A percentile compares a stretch with the other conserved stretches of the same genome.
Conservation (phyloP, 768 basidiomycete species). For the Porpolomopsis calyptriformis region DNA sequence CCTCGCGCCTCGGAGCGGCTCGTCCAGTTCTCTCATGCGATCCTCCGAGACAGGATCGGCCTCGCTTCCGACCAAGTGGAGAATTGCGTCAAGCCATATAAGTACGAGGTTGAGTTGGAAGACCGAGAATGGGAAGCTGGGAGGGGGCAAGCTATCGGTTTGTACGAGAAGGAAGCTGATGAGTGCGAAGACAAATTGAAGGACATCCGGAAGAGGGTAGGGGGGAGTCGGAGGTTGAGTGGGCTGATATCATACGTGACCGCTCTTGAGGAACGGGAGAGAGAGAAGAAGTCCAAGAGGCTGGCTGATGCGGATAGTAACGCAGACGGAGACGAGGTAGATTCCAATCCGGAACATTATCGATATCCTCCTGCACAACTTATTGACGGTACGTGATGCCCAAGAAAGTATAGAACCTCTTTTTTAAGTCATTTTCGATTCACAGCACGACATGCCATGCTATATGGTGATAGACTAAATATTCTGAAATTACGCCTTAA, state of each 20-base stretch:
- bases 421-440: constrained; percentile 9
- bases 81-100: constrained; percentile 99
- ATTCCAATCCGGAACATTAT: constrained; percentile 58
- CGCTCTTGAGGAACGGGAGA: constrained; percentile 67
- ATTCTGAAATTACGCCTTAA: constrained; percentile 80
- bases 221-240: constrained; percentile 71
- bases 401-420: not conserved
- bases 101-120: constrained; percentile 96
- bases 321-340: constrained; percentile 24
- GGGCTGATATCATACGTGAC: constrained; percentile 74
- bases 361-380: constrained; percentile 87
- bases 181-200: constrained; percentile 82
- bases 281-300: constrained; percentile 46
- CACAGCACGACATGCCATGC: constrained; percentile 82
- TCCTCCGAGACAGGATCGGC: constrained; percentile 86
- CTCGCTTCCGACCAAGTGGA: constrained; percentile 98
- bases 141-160: constrained; percentile 56
- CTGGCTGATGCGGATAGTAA: constrained; percentile 29
- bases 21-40: constrained; percentile 84
- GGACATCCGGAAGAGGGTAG: constrained; percentile 81
- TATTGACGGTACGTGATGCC: constrained; percentile 61
- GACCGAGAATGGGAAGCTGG: constrained; percentile 87
- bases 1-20: constrained; percentile 83
- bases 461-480: constrained; percentile 71
- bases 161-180: constrained; percentile 74